Base-by-base conservation (phyloP, 2,329 filamentous ascomycete species). In the Neofusicoccum ribis region DNA sequence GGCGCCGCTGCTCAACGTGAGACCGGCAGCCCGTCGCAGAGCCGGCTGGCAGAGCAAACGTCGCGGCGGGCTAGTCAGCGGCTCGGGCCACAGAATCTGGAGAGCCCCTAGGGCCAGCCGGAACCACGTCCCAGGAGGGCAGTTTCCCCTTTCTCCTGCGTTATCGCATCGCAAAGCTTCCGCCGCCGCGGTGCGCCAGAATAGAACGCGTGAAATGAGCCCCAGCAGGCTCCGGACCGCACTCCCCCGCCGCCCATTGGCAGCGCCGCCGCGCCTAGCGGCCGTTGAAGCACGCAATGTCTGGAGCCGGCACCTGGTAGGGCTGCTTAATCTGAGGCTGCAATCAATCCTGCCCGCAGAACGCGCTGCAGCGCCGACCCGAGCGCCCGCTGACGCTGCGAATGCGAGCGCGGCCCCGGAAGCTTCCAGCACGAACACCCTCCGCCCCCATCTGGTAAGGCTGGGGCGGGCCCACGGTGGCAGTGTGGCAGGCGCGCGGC, bases 221-320 rank as follows among this genome's bases (percentile, higher is more conserved):
- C 50, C 34, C 43, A 60, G 20, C 44, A 17, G 8, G 56, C 43
- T 15, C n/a, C 43, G 23, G 31, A 60, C 20, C 15, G n/a, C 14
- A 36, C 39, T 58, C 52, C 39, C 12, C 39, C n/a, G 12, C 5
- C 1, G 15, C 11, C 54, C 39, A 46, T 20, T 59, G 54, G 39
- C 27, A 9, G 2, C 23, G 47, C 23, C 5, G 47, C 47, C 11
- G 14, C 8, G 14, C 7, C 15, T 61, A 61, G 58, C 34, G 60
- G n/a, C 60, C 60, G 60, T 63, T 63, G 60, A 23, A 63, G 60
- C 60, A 63, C 47, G 47, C 60, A 52, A 27, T 49, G 39, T 12
- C 49, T 52, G 31, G 31, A 6, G 20, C 17, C 12, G 9, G 17
- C 51, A 12, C 31, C 36, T 31, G 51, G 20, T 44, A 58, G 9